These are phyloP conservation scores for Elsinoe ampelina DNA, from an alignment of 2,329 filamentous ascomycete genomes.

Conservation along the genomic window DNA sequence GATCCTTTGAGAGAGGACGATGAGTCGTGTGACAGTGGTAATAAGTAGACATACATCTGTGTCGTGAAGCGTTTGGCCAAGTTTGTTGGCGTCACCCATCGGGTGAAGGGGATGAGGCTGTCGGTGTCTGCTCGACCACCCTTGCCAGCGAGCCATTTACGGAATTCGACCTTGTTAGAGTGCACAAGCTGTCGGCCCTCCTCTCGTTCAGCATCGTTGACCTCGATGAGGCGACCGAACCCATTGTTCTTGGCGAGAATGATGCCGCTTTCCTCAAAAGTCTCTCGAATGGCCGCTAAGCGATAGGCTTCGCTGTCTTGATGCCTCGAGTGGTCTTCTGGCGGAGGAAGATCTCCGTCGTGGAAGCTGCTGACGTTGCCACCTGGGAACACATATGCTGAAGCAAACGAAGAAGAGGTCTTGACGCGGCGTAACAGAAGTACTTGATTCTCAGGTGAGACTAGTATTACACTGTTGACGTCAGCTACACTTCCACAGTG, in stretches of 20 bases:
- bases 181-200: conserved; percentile 61
- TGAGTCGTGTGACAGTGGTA: conserved; percentile 45
- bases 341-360: conserved; percentile 53
- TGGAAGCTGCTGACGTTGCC: conserved; percentile 71
- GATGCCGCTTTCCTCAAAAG: conserved; percentile 91
- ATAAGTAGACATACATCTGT: conserved; percentile 92
- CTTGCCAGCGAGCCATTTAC: conserved; percentile 51
- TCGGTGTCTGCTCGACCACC: conserved; percentile 59
- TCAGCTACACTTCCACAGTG: neutral
- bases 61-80: conserved; percentile 75
- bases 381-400: conserved; percentile 91
- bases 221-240: conserved; percentile 49
- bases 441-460: conserved; percentile 80
- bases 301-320: conserved; percentile 64
- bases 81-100: conserved; percentile 77
- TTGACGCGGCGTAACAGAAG: conserved; percentile 78
- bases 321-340: conserved; percentile 50
- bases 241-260: conserved; percentile 54
- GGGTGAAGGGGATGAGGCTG: conserved; percentile 69
- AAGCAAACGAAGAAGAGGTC: conserved; percentile 75
- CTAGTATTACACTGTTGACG: conserved; percentile 59
- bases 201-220: conserved; percentile 53
- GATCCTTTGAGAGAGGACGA: conserved; percentile 23
- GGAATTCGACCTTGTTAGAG: conserved; percentile 54
- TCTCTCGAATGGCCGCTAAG: conserved; percentile 78